These are phyloP conservation scores for Chaetomium globosum DNA, from an alignment of 2,329 filamentous ascomycete species.

Conservation along the genomic window DNA sequence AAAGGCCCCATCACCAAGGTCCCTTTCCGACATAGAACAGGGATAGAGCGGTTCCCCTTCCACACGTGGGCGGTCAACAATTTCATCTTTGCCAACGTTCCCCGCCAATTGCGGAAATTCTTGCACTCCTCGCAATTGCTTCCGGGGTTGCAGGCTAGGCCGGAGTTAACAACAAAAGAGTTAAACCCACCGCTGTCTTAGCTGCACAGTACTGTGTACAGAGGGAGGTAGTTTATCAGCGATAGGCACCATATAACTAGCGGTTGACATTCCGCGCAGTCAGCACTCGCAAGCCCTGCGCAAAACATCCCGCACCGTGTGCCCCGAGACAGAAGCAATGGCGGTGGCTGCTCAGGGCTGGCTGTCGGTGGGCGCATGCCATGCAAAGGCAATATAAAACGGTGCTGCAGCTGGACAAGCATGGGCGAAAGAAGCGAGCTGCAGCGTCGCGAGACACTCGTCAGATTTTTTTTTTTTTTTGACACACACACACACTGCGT, in stretches of 20 bases:
- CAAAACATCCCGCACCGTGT: background rate
- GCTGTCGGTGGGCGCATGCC: background rate
- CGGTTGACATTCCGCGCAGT: background rate
- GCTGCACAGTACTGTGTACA: too few species aligned
- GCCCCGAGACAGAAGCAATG: background rate
- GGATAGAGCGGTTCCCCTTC: background rate
- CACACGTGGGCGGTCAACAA: constrained; percentile 18
- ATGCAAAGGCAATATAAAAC: constrained; percentile 4
- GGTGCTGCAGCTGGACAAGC: constrained; percentile 7
- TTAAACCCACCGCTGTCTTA: background rate
- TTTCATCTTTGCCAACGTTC: constrained; percentile 4
- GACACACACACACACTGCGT: background rate
- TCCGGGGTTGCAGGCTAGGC: background rate
- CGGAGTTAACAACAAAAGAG: constrained; percentile 6
- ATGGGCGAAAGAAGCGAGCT: constrained; percentile 4
- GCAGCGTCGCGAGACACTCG: background rate
- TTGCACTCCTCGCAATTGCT: background rate
- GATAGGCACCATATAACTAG: background rate
- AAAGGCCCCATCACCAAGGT: constrained; percentile 6
- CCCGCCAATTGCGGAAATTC: background rate
- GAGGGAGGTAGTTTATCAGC: background rate
- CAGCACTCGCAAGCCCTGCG: constrained; percentile 6
- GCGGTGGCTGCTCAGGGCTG: background rate
- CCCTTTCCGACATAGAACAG: background rate
- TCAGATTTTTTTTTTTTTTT: background rate